Conservation (phyloP, 768 basidiomycete species). For the Lepiota brunneoincarnata region DNA sequence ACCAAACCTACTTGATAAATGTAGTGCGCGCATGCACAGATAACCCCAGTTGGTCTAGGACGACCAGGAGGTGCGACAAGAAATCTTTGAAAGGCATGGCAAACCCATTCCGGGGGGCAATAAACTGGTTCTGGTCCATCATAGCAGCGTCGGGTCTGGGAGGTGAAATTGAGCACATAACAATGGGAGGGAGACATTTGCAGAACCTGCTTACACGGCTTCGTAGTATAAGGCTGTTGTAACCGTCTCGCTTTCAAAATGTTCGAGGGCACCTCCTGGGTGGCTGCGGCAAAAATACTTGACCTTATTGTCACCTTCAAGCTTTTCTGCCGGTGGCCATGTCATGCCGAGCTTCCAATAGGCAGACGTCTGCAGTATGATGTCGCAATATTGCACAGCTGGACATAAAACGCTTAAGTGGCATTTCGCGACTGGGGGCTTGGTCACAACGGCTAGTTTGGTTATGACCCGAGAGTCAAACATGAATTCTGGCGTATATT, state of each 20-base stretch:
- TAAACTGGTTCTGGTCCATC: slow-evolving; percentile 76
- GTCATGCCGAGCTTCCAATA: slow-evolving; percentile 74
- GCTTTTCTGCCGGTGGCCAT: slow-evolving; percentile 74
- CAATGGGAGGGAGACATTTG: not conserved
- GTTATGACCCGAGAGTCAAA: slow-evolving; percentile 77
- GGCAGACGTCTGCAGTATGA: slow-evolving; percentile 66
- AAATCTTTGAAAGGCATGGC: slow-evolving; percentile 84
- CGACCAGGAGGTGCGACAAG: slow-evolving; percentile 74
- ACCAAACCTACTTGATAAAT: slow-evolving; percentile 66
- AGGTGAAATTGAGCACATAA: slow-evolving; percentile 3
- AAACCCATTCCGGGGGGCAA: slow-evolving; percentile 79
- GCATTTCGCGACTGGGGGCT: slow-evolving; percentile 75
- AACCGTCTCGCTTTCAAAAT: slow-evolving; percentile 81
- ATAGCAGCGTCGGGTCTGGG: slow-evolving; percentile 74
- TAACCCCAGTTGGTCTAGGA: slow-evolving; percentile 84
- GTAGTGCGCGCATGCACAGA: slow-evolving; percentile 78
- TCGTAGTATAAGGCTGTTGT: slow-evolving; percentile 84
- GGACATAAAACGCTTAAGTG: slow-evolving; percentile 74
- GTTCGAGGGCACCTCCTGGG: slow-evolving; percentile 83
- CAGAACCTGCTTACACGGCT: slow-evolving; percentile 56
- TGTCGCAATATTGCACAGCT: slow-evolving; percentile 74
- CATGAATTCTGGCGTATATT: slow-evolving; percentile 64
- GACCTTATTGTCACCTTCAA: slow-evolving; percentile 55
- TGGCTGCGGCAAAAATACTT: slow-evolving; percentile 84
- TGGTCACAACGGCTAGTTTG: slow-evolving; percentile 72